A percentile compares a stretch with the other conserved stretches of the same genome.
These are phyloP conservation scores for Emiliania huxleyi DNA, from an alignment of 78 protist species.

Conservation along the genomic window DNA sequence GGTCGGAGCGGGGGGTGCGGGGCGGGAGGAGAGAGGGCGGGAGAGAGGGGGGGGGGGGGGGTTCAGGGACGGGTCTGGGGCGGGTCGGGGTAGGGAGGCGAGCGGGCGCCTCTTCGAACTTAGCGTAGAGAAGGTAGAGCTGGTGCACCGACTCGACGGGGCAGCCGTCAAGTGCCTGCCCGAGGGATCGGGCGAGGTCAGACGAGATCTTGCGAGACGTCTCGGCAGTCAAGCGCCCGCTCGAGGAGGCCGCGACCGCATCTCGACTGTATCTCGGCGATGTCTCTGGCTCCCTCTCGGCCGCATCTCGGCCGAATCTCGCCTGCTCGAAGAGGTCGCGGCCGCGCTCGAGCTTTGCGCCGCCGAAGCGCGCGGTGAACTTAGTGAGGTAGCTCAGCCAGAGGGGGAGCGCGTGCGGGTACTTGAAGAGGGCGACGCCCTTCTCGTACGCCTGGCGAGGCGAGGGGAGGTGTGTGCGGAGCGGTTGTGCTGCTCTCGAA, in stretches of 20 bases:
- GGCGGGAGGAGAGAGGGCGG: background rate
- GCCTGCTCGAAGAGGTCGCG: constrained; percentile 94
- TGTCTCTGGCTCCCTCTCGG: too few relatives aligned
- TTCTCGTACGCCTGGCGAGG: background rate
- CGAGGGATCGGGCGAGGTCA: too few relatives aligned
- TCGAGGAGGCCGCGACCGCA: too few relatives aligned
- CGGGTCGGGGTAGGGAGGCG: background rate
- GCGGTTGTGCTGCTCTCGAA: too few relatives aligned
- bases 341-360: constrained; percentile 88
- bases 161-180: constrained; percentile 52
- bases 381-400: constrained; percentile 89
- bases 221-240: too few relatives aligned
- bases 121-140: constrained; percentile 49
- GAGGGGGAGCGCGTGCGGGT: constrained; percentile 44
- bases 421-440: background rate
- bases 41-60: too few relatives aligned
- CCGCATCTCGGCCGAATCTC: too few relatives aligned
- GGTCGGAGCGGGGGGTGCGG: background rate
- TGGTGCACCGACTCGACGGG: constrained; percentile 68
- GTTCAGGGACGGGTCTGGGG: too few relatives aligned
- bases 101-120: background rate
- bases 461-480: too few relatives aligned
- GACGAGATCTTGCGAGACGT: too few relatives aligned
- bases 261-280: too few relatives aligned
- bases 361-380: constrained; percentile 87